phyloP scores from a whole-genome alignment of 495 filamentous ascomycete species.

The Sphaerosporella brunnea region DNA sequence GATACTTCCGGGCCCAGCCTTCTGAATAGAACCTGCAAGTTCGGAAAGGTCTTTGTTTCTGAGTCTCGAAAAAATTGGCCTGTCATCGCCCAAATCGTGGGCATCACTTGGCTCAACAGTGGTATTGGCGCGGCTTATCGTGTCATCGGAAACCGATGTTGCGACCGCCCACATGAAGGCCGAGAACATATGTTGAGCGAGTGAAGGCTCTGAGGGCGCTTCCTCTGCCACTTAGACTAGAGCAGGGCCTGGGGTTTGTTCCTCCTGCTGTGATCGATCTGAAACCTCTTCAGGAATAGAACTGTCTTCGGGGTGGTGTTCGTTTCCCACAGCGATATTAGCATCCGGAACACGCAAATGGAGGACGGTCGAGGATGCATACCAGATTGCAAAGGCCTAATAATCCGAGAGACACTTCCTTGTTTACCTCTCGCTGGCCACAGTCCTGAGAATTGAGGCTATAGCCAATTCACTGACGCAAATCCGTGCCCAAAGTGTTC shows the following conservation, averaged over 20 bases:
- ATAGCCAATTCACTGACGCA: not conserved
- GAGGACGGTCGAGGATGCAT: no score
- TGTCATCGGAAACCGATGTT: not conserved
- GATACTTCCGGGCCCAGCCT: not conserved
- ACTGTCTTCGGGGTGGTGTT: no score
- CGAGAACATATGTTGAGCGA: slow-evolving; percentile 17
- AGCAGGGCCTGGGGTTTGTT: no score
- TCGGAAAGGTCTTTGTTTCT: slow-evolving; percentile 2
- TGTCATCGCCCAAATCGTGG: not conserved
- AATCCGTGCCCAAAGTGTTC: not conserved
- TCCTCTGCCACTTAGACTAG: not conserved
- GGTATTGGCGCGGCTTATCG: not conserved
- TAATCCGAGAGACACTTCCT: no score
- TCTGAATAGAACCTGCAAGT: not conserved
- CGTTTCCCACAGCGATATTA: no score
- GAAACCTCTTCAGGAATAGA: no score
- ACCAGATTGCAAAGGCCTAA: no score
- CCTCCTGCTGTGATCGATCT: no score
- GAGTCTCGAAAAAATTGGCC: not conserved
- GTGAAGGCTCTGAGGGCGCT: slow-evolving; percentile 2
- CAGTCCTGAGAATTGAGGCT: no score
- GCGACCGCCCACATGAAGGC: slow-evolving; percentile 13
- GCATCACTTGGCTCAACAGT: not conserved
- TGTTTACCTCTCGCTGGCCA: no score
- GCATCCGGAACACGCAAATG: no score